Conservation (phyloP, 2,329 filamentous ascomycete genomes). For the Huntiella abstrusa region DNA sequence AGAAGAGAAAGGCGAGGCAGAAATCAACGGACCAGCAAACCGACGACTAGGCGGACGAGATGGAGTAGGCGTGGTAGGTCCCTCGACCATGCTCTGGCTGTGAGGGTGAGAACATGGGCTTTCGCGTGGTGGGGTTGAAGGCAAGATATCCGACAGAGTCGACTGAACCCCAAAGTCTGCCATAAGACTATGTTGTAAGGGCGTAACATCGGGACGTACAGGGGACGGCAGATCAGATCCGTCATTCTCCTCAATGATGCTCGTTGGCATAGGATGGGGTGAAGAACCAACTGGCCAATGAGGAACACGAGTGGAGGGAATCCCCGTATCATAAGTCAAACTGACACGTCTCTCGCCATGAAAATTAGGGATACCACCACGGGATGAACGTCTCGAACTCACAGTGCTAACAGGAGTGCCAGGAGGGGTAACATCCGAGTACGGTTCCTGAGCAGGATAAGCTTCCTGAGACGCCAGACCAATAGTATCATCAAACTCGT, state of each 20-base stretch:
- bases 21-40: slow-evolving; percentile 32
- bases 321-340: slow-evolving; percentile 19
- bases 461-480: slow-evolving; percentile 30
- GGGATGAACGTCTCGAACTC: slow-evolving; percentile 22
- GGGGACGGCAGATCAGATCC: slow-evolving; percentile 17
- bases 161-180: slow-evolving; percentile 15
- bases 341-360: slow-evolving; percentile 19
- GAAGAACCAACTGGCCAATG: neutral
- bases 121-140: slow-evolving; percentile 7
- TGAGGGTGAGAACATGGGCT: neutral
- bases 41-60: slow-evolving; percentile 20
- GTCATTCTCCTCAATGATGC: slow-evolving; percentile 1
- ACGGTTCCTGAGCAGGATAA: neutral
- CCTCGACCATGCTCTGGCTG: slow-evolving; percentile 14
- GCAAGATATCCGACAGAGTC: slow-evolving; percentile 15
- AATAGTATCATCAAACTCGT: slow-evolving; percentile 45
- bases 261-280: neutral
- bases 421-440: slow-evolving; percentile 10
- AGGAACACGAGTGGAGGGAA: slow-evolving; percentile 20
- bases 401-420: slow-evolving; percentile 4
- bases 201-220: slow-evolving; percentile 12
- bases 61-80: slow-evolving; percentile 12
- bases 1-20: slow-evolving; percentile 39
- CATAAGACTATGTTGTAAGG: slow-evolving; percentile 12
- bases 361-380: slow-evolving; percentile 23